A percentile compares a stretch with the other conserved stretches of the same genome.
phyloP scores from a whole-genome alignment of 2,329 filamentous ascomycete genomes.

The Aspergillus neotritici region DNA sequence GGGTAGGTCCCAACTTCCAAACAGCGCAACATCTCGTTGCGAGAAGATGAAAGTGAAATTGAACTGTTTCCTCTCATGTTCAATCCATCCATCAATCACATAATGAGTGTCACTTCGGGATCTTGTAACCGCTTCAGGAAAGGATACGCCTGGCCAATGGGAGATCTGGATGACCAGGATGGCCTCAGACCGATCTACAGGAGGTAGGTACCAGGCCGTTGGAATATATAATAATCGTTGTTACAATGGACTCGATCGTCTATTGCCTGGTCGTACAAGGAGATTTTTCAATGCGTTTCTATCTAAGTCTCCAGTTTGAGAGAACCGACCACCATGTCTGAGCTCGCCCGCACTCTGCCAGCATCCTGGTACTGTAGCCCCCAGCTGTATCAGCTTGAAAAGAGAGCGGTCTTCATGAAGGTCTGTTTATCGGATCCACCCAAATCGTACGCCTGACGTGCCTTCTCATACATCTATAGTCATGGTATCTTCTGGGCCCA shows the following conservation, averaged over 20 bases:
- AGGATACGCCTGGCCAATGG: constrained; percentile 23
- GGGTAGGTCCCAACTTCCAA: constrained; percentile 11
- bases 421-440: constrained; percentile 19
- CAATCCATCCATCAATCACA: neutral
- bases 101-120: constrained; percentile 16
- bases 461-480: constrained; percentile 26
- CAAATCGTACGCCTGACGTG: neutral
- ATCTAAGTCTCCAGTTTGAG: neutral
- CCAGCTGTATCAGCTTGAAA: constrained; percentile 47
- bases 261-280: neutral
- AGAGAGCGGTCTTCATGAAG: constrained; percentile 47
- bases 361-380: constrained; percentile 50
- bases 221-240: neutral
- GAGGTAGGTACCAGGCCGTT: neutral
- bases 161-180: neutral
- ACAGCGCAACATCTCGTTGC: neutral
- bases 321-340: constrained; percentile 22
- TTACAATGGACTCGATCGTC: neutral
- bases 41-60: too few relatives aligned
- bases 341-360: constrained; percentile 41
- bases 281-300: neutral
- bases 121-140: constrained; percentile 29
- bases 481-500: constrained; percentile 51
- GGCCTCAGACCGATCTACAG: constrained; percentile 1
- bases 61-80: too few relatives aligned